Base-by-base conservation (phyloP, 768 basidiomycete genomes). In the Xanthoconium stramineum region DNA sequence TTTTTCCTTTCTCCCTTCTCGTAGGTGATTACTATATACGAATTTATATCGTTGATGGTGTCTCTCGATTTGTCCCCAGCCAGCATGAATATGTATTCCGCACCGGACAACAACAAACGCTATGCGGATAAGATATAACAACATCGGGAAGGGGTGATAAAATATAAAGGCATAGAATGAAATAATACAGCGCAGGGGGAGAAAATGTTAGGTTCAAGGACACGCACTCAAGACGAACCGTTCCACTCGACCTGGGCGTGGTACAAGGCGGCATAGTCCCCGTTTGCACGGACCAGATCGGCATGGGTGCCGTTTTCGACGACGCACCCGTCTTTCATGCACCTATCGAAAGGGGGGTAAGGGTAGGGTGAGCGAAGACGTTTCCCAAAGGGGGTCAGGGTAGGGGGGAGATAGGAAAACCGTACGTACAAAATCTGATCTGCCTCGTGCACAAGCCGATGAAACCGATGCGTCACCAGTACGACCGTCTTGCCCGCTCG, bases 381-480 rank as follows among this genome's bases (percentile, higher is more conserved):
- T n/a, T 6, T 24, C 5, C 32, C 32, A 5, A 15, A 14, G 28
- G 6, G 32, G 6, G 29, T 0, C 5, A n/a, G n/a, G 17, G 28
- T 10, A 28, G 6, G 43, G 20, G 28, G 8, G 20, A 45, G n/a
- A 17, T 3, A 7, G 38, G 6, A 17, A 17, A 6, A 17, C 15
- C 10, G 6, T 0, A 69, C 80, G 48, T 58, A 84, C 83, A 85
- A 55, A 51, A 84, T 79, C 2, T 75, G 63, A 64, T 84, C 80
- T 2, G 82, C 83, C 14, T 76, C 62, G 48, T 73, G 76, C 0
- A 75, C 79, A 15, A 83, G 69, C 51, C 79, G 75, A 1, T 77
- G 77, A 55, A 83, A 82, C 3, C 80, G 74, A 60, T 86, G 84
- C 0, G 80, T 81, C 8, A 84, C 80, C 42, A 83, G 75, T 13